phyloP scores from a whole-genome alignment of 495 filamentous ascomycete genomes.

The Penicillium malachiteum region DNA sequence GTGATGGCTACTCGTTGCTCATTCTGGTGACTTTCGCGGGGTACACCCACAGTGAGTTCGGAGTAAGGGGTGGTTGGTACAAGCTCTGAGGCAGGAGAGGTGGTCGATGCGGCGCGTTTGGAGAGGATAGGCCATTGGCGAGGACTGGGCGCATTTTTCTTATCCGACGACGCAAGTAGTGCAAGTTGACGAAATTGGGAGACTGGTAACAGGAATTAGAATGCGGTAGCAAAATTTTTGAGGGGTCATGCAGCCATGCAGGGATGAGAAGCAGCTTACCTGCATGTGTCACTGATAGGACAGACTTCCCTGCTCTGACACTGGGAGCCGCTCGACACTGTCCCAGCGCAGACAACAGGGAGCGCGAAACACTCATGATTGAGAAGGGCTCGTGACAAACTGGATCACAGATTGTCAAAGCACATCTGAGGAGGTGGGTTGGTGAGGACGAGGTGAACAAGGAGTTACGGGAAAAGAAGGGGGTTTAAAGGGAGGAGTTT shows the following conservation, averaged over 20 bases:
- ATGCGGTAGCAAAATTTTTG: neutral
- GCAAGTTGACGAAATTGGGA: slow-evolving; percentile 15
- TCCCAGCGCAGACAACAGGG: slow-evolving; percentile 33
- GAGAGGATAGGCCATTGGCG: slow-evolving; percentile 19
- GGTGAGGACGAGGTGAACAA: neutral
- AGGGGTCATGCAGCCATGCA: neutral
- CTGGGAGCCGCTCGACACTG: slow-evolving; percentile 31
- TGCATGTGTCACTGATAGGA: slow-evolving; percentile 15
- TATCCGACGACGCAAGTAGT: slow-evolving; percentile 8
- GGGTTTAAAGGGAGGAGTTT: neutral
- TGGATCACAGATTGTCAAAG: slow-evolving; percentile 5
- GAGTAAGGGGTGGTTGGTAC: slow-evolving; percentile 65
- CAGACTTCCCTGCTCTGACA: slow-evolving; percentile 26
- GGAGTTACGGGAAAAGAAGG: neutral
- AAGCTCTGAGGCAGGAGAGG: slow-evolving; percentile 39
- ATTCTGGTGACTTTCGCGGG: slow-evolving; percentile 65
- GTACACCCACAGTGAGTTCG: slow-evolving; percentile 67
- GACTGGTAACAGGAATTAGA: slow-evolving; percentile 5
- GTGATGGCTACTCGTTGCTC: slow-evolving; percentile 79
- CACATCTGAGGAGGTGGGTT: slow-evolving; percentile 2
- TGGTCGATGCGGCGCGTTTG: slow-evolving; percentile 26
- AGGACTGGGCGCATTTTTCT: slow-evolving; percentile 4
- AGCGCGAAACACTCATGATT: slow-evolving; percentile 31
- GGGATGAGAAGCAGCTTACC: slow-evolving; percentile 21
- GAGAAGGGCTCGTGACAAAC: neutral